phyloP scores from a whole-genome alignment of 805 yeast species.

The Saccharomyces eubayanus region DNA sequence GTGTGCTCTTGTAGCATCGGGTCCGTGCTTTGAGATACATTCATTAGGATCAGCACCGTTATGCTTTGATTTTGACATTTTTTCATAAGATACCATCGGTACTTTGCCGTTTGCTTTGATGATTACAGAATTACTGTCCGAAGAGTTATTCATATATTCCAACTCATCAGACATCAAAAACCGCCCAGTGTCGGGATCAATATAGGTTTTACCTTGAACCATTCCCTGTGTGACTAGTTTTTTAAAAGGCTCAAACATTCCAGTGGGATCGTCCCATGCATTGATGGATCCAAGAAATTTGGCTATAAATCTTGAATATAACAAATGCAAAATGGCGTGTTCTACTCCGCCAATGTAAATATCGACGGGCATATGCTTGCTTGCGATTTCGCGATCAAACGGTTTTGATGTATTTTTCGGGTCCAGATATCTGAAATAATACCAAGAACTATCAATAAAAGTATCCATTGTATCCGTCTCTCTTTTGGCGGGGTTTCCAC shows the following conservation, averaged over 20 bases:
- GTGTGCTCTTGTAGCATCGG: slow-evolving; percentile 92
- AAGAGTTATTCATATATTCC: slow-evolving; percentile 32
- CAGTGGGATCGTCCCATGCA: slow-evolving; percentile 52
- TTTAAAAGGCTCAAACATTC: slow-evolving; percentile 71
- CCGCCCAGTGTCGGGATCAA: slow-evolving; percentile 62
- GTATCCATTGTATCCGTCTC: slow-evolving; percentile 99
- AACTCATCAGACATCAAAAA: slow-evolving; percentile 77
- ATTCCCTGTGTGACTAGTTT: slow-evolving; percentile 88
- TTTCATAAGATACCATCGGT: slow-evolving; percentile 63
- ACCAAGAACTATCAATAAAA: slow-evolving; percentile 97
- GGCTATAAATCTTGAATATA: slow-evolving; percentile 78
- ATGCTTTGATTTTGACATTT: slow-evolving; percentile 93
- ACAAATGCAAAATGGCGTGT: slow-evolving; percentile 87
- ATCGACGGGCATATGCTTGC: slow-evolving; percentile 69
- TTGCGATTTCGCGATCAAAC: slow-evolving; percentile 44
- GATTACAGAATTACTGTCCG: slow-evolving; percentile 30
- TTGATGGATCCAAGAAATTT: slow-evolving; percentile 67
- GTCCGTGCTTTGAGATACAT: slow-evolving; percentile 71
- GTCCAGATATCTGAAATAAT: slow-evolving; percentile 77
- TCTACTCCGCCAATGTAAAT: slow-evolving; percentile 92
- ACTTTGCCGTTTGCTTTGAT: slow-evolving; percentile 42
- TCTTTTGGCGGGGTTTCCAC: slow-evolving; percentile 64
- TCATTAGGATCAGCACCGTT: slow-evolving; percentile 88
- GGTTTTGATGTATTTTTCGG: slow-evolving; percentile 50
- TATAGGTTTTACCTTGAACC: slow-evolving; percentile 89